Evolutionary conservation across 2,329 filamentous ascomycete species (phyloP).

Genomic region (Dendryphion nanum): DNA sequence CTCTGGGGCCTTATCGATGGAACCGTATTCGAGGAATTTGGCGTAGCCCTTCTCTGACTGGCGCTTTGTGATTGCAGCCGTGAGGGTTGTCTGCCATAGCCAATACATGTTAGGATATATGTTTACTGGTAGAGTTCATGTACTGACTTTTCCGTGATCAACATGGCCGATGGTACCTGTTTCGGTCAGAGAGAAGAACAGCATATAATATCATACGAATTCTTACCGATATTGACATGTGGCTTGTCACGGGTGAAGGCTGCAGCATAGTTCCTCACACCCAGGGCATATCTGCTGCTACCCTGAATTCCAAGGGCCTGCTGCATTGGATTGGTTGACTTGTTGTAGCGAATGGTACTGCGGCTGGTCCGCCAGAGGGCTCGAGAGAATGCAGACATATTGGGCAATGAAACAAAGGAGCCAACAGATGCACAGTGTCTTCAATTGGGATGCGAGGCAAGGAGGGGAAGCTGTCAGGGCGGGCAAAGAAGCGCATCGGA

Average conservation of each 20-base stretch:
- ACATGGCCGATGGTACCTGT: conserved; percentile 96
- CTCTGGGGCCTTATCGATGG: conserved; percentile 98
- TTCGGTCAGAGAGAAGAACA: conserved; percentile 46
- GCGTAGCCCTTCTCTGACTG: conserved; percentile 93
- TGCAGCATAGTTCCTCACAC: conserved; percentile 61
- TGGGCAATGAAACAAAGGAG: conserved; percentile 39
- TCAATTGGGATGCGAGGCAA: too few relatives aligned
- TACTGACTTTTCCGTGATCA: conserved; percentile 99
- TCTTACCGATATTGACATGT: conserved; percentile 92
- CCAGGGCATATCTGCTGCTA: conserved; percentile 63
- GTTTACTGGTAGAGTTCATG: conserved; percentile 4
- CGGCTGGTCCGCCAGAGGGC: conserved; percentile 82
- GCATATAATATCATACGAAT: conserved; percentile 57
- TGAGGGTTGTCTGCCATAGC: conserved; percentile 79
- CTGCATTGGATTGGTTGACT: conserved; percentile 71
- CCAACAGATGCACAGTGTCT: too few relatives aligned
- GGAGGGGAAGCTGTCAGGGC: too few relatives aligned
- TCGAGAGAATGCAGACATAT: conserved; percentile 79
- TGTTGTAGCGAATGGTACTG: conserved; percentile 67
- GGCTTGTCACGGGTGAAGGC: conserved; percentile 88
- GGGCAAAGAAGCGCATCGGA: too few relatives aligned
- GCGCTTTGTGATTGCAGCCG: conserved; percentile 97
- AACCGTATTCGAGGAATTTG: conserved; percentile 93
- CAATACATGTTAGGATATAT: too few relatives aligned
- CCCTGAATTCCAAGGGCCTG: conserved; percentile 63